Conservation (phyloP, 2,329 filamentous ascomycete genomes). For the Cordyceps tenuipes region DNA sequence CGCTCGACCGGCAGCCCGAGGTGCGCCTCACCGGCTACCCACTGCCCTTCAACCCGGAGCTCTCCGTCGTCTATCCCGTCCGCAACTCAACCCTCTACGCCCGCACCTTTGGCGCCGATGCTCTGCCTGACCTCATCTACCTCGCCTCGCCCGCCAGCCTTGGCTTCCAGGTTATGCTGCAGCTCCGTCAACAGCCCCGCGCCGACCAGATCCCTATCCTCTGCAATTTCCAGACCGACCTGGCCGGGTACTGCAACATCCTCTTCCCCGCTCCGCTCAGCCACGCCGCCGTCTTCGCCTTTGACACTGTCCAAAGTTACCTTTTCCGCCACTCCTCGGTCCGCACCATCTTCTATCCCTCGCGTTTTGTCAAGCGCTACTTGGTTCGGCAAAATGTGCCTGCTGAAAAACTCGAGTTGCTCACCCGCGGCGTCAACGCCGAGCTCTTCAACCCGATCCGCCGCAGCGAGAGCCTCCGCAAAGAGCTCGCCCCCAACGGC, state of each 20-base stretch:
- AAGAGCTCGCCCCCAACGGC: constrained; percentile 48
- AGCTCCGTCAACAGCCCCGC: constrained; percentile 50
- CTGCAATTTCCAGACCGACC: constrained; percentile 65
- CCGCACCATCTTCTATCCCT: constrained; percentile 62
- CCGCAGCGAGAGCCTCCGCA: constrained; percentile 43
- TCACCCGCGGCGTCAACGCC: constrained; percentile 59
- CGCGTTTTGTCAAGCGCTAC: constrained; percentile 53
- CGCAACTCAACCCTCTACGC: constrained; percentile 53
- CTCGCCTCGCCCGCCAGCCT: constrained; percentile 61
- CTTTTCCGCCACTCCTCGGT: constrained; percentile 55
- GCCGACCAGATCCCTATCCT: constrained; percentile 50
- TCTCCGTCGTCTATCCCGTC: constrained; percentile 62
- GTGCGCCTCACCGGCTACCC: constrained; percentile 56
- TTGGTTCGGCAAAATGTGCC: constrained; percentile 50
- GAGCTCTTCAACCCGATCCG: constrained; percentile 48
- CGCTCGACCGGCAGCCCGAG: constrained; percentile 34
- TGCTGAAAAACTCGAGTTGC: constrained; percentile 46
- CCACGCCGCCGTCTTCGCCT: constrained; percentile 51
- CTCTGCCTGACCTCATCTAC: constrained; percentile 57
- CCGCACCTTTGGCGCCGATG: constrained; percentile 45
- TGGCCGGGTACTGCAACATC: constrained; percentile 61
- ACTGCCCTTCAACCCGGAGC: constrained; percentile 62
- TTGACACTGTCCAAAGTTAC: constrained; percentile 56
- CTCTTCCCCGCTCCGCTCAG: constrained; percentile 58
- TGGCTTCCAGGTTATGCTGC: constrained; percentile 64